Evolutionary conservation across 108 stramenopile genomes (phyloP).

Genomic region (Chaetoceros tenuissimus): DNA sequence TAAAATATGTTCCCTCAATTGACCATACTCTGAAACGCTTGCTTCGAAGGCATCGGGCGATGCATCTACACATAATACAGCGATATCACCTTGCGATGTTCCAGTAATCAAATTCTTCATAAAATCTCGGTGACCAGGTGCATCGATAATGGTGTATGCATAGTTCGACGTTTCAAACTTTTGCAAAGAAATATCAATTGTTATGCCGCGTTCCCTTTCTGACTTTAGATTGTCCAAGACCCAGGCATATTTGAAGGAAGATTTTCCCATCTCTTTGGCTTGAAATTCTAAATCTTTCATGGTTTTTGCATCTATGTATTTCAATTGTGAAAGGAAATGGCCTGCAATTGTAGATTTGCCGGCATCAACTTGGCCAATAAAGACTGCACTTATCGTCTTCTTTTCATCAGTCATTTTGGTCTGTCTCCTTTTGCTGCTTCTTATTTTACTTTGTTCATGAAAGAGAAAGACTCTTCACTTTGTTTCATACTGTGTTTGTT

Average conservation of each 20-base stretch:
- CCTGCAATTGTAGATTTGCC: constrained; percentile 81
- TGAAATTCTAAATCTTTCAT: constrained; percentile 51
- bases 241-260: constrained; percentile 73
- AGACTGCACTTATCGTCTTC: too few species aligned
- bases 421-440: too few species aligned
- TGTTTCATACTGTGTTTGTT: too few species aligned
- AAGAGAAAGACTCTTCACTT: too few species aligned
- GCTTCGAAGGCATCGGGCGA: constrained; percentile 75
- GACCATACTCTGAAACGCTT: constrained; percentile 47
- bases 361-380: too few species aligned
- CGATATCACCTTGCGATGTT: constrained; percentile 59
- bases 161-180: constrained; percentile 17
- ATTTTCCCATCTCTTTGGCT: constrained; percentile 50
- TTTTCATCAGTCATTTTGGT: too few species aligned
- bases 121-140: constrained; percentile 48
- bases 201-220: constrained; percentile 70
- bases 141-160: constrained; percentile 41
- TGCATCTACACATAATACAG: constrained; percentile 71
- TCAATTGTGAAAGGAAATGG: constrained; percentile 45
- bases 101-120: constrained; percentile 43
- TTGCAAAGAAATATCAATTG: constrained; percentile 61
- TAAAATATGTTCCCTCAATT: constrained; percentile 78
- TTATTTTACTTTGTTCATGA: too few species aligned
- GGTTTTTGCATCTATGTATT: constrained; percentile 45
- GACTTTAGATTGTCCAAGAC: constrained; percentile 55